Base-by-base conservation (phyloP, 2,329 filamentous ascomycete genomes). In the Hymenotorrendiella dingleyae region DNA sequence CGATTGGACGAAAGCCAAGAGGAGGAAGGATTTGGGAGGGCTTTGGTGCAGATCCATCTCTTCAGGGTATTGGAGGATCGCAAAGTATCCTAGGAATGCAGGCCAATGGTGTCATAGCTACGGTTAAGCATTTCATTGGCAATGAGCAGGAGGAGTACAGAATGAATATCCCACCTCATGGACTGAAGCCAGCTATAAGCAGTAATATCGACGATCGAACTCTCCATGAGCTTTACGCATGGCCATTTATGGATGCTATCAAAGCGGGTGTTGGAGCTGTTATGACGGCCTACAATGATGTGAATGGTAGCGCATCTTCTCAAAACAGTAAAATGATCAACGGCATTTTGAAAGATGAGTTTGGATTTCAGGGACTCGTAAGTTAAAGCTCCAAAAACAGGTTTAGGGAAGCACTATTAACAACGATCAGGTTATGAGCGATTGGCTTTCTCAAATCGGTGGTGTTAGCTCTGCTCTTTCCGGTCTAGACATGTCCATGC, bases 201-300 rank as follows among this genome's bases (percentile, higher is more conserved):
- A 64, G 64, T 17, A 77, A 79, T 52, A 69, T 78, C 11, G 74
- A 78, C 40, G 78, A 82, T 57, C 64, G 76, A 6, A 76, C 78
- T 7, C 64, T 80, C 45, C 77, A 81, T 54, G 78, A 81, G 54
- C 62, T 79, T 2, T 79, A 78, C 48, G 59, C 71, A 6, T 80
- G 76, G 76, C 76, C 76, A 2, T 80, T 80, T 60, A 71, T 71
- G 23, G 58, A 64, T 32, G 61, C 58, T 6, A 56, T 94, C 33
- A 78, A 76, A 47, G 86, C 84, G 10, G 87, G 87, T 20, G 86
- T 89, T 4, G 84, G 78, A 1, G 82, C 82, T 6, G 70, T 94
- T 40, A 94, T 94, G 88, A 89, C 86, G 60, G 78, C 80, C 2
- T 94, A 94, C 54, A 84, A 86, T 58, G 78, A 78, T 55, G 64